Conservation (phyloP, 352 stramenopile species). For the Phytophthora brassicae region DNA sequence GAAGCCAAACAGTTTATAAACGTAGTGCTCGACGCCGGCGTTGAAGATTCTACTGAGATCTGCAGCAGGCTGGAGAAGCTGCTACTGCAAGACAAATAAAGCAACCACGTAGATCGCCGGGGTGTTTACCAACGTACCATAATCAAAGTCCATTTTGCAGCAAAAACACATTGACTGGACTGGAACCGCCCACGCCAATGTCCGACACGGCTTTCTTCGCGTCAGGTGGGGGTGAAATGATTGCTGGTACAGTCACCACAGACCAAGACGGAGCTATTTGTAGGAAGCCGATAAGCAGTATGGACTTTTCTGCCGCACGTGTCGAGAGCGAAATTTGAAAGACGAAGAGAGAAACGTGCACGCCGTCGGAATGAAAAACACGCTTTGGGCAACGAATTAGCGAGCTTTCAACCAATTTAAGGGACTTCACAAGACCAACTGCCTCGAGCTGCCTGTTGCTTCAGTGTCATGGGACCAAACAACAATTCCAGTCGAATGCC, state of each 20-base stretch:
- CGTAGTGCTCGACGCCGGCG: constrained; percentile 15
- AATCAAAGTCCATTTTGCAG: neutral
- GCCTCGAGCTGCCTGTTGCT: neutral
- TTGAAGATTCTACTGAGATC: constrained; percentile 17
- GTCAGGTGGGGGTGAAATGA: too few relatives aligned
- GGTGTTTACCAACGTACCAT: neutral
- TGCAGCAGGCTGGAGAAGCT: constrained; percentile 16
- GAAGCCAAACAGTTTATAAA: constrained; percentile 13
- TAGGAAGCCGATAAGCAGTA: neutral
- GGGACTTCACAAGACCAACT: neutral
- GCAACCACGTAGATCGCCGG: neutral
- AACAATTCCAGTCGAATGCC: constrained; percentile 5
- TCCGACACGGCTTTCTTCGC: constrained; percentile 7
- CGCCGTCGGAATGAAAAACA: constrained; percentile 1
- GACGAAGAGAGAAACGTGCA: constrained; percentile 5
- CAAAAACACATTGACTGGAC: neutral
- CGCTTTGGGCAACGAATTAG: constrained; percentile 1
- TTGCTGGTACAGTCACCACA: neutral
- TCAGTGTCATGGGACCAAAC: constrained; percentile 7
- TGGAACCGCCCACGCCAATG: neutral
- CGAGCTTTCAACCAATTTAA: neutral
- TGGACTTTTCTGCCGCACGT: neutral
- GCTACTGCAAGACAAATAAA: constrained; percentile 18
- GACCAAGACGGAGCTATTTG: neutral
- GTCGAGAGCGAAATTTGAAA: constrained; percentile 7